phyloP scores from a whole-genome alignment of 306 rosid genomes.

The Hippophae gyantsensis region DNA sequence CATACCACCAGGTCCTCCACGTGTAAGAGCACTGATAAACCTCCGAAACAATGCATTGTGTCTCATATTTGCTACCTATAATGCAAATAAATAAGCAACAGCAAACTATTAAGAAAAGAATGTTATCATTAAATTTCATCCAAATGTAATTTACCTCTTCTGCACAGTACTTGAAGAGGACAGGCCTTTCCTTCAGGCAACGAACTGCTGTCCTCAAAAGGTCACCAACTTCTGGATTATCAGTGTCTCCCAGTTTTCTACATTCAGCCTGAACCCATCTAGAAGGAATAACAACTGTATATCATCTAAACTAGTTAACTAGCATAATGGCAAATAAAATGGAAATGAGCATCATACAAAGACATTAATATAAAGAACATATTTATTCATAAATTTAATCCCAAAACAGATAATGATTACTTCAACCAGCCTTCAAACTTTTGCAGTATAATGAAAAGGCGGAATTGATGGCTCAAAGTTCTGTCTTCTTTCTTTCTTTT shows the following conservation, averaged over 20 bases:
- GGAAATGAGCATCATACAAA: neutral
- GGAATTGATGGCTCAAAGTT: too few relatives aligned
- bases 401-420: neutral
- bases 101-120: neutral
- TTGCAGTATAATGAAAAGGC: too few relatives aligned
- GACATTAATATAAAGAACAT: neutral
- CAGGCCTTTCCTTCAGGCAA: conserved; percentile 88
- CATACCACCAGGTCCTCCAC: conserved; percentile 97
- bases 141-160: conserved; percentile 65
- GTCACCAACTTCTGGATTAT: conserved; percentile 85
- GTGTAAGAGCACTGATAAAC: conserved; percentile 94
- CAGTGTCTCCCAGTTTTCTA: conserved; percentile 76
- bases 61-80: conserved; percentile 95
- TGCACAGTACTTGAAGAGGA: conserved; percentile 95
- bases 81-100: conserved; percentile 13
- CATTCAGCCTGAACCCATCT: conserved; percentile 99
- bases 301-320: neutral
- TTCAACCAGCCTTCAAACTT: too few relatives aligned
- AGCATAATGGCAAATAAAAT: neutral
- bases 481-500: too few relatives aligned
- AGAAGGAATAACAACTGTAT: conserved; percentile 19
- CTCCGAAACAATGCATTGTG: conserved; percentile 91
- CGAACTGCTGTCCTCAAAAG: conserved; percentile 81
- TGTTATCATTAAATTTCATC: conserved; percentile 5
- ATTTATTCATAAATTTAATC: neutral